Conservation (phyloP, 306 rosid genomes). For the Malus domestica region ASM211411v1 NC_041803.1:41857001-41857500, state of each 20-base stretch:
- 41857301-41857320: not conserved
- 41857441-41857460: not conserved
- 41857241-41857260: not conserved
- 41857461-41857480: not conserved
- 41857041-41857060: conserved; percentile 83
- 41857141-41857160: conserved; percentile 69
- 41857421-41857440: not conserved
- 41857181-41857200: conserved; percentile 72
- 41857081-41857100: conserved; percentile 60
- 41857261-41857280: not conserved
- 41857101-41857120: conserved; percentile 78
- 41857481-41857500: not conserved
- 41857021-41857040: conserved; percentile 89
- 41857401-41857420: not conserved
- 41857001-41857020: conserved; percentile 94
- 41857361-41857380: not conserved
- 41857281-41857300: not conserved
- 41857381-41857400: not conserved
- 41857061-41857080: conserved; percentile 59
- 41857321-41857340: not conserved
- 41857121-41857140: conserved; percentile 96
- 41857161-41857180: conserved; percentile 73
- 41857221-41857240: not conserved
- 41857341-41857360: not conserved
- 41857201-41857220: not conserved